phyloP scores from a whole-genome alignment of 331 rosid genomes.

The Pyracantha coccinea region DNA sequence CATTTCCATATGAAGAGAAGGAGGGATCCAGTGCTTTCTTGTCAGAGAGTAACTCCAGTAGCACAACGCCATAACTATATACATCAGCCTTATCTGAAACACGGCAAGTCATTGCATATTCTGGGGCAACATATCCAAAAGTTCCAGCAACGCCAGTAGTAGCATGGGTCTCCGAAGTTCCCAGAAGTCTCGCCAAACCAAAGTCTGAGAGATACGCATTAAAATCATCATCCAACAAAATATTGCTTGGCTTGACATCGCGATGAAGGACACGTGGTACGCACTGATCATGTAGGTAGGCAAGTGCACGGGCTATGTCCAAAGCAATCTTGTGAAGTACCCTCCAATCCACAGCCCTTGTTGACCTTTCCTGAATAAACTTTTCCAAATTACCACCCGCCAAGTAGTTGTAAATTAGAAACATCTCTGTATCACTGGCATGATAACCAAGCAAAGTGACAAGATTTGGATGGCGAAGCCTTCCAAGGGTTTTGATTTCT shows the following conservation, averaged over 20 bases:
- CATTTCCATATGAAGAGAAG: conserved; percentile 75
- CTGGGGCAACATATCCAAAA: conserved; percentile 96
- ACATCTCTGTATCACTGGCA: conserved; percentile 89
- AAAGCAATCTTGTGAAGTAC: conserved; percentile 86
- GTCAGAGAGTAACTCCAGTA: conserved; percentile 83
- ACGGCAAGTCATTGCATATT: conserved; percentile 94
- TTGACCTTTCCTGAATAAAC: conserved; percentile 80
- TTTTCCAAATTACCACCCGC: conserved; percentile 89
- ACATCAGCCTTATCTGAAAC: conserved; percentile 94
- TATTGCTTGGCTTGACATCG: conserved; percentile 91
- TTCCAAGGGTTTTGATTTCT: conserved; percentile 82
- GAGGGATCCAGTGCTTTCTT: conserved; percentile 93
- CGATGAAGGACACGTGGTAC: conserved; percentile 94
- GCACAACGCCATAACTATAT: conserved; percentile 97
- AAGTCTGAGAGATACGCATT: conserved; percentile 88
- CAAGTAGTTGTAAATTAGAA: conserved; percentile 73
- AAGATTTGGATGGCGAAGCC: conserved; percentile 77
- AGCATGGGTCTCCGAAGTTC: conserved; percentile 95
- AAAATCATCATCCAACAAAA: conserved; percentile 72
- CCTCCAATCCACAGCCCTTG: conserved; percentile 84
- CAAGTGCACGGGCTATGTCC: conserved; percentile 84
- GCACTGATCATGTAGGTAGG: conserved; percentile 84
- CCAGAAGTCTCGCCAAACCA: conserved; percentile 88
- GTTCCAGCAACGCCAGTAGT: conserved; percentile 98
- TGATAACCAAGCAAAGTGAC: conserved; percentile 85